Evolutionary conservation across 192 early-diverging fungal genomes (phyloP), one percentile per base, ranked within the genome.

Genomic region (Coemansia nantahalensis): DNA sequence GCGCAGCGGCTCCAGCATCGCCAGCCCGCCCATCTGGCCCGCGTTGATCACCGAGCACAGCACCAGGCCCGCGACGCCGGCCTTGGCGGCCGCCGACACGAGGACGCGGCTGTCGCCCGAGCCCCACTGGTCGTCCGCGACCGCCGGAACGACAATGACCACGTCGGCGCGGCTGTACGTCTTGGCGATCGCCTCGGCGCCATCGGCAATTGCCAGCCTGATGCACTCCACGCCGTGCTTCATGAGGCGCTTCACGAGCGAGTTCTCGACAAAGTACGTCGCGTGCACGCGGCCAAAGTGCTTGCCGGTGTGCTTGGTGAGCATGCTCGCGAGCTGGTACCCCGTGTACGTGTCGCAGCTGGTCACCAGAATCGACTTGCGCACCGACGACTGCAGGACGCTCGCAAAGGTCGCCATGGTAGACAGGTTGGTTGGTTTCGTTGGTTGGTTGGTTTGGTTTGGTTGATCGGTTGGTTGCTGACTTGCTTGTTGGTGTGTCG

Each of bases 11-110:
- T 36, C 32, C 18, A 77, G 56, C 49, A 47, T 48, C 26, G 39
- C 36, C 48, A 69, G 17, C 2, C 45, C 46, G 38, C 40, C 18
- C 51, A 70, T 46, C 48, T 70, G 45, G 30, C 57, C 50, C 18
- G 45, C 51, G 45, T 62, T 58, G 19, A 65, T 57, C 57, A 61
- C 65, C 54, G 73, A 69, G 62, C 65, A 68, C 28, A 77, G 51
- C 13, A 45, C 62, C 50, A 77, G 54, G 38, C 67, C 66, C 46
- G 57, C 58, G 48, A 70, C 61, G 8, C 51, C 31, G 16, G 66
- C 73, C 58, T 65, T 52, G 36, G 40, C 59, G 14, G 56, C 73
- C 2, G 64, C 64, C 18, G 54, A 54, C 28, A 77, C 50, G 30
- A 48, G 62, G 8, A 60, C 62, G 19, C 61, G 54, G 39, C 52